These are phyloP conservation scores for Colletotrichum nymphaeae DNA, from an alignment of 2,329 filamentous ascomycete species.

Conservation along the genomic window DNA sequence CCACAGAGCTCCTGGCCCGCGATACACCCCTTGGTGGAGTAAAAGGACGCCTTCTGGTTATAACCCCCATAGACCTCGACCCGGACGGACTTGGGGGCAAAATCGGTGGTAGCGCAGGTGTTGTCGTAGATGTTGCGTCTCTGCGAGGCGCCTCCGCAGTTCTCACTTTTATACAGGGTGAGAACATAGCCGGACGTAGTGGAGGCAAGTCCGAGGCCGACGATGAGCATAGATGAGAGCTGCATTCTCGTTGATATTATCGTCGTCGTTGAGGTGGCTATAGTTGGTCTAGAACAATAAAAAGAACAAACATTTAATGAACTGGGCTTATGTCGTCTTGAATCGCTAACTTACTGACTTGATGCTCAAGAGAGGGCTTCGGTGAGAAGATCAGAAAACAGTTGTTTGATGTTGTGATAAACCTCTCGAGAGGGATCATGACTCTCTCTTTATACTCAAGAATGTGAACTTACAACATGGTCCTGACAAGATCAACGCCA, in stretches of 20 bases:
- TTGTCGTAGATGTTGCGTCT: not conserved
- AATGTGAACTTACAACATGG: too few species aligned
- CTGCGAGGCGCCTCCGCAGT: not conserved
- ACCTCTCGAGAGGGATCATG: too few species aligned
- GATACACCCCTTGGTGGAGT: not conserved
- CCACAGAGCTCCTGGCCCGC: not conserved
- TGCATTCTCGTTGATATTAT: not conserved
- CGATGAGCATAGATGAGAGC: not conserved
- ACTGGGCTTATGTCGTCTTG: too few species aligned
- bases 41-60: not conserved
- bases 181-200: constrained; percentile 10
- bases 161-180: not conserved
- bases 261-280: too few species aligned
- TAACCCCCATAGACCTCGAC: not conserved
- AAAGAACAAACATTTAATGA: too few species aligned
- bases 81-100: not conserved
- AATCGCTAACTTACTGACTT: too few species aligned
- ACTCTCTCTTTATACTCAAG: too few species aligned
- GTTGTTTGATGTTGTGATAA: too few species aligned
- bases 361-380: too few species aligned
- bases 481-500: too few species aligned
- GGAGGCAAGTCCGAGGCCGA: constrained; percentile 8
- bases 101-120: not conserved
- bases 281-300: too few species aligned
- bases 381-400: too few species aligned